Evolutionary conservation across 192 early-diverging fungal genomes (phyloP).

Genomic region (Gaertneriomyces semiglobifer): DNA sequence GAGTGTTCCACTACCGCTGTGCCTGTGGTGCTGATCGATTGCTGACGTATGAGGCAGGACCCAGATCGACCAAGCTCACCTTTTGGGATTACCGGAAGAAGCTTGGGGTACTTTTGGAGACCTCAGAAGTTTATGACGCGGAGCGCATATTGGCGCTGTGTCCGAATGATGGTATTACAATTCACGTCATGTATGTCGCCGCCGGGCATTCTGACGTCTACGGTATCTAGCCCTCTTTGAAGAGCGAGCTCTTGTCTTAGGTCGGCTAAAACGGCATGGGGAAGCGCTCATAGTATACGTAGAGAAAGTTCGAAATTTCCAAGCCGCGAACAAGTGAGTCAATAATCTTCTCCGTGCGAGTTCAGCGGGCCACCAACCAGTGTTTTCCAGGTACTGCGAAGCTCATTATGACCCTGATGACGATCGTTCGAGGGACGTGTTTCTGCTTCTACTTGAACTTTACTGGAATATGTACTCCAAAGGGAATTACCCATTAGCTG

Average conservation of each 20-base stretch:
- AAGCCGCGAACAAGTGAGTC: conserved; percentile 46
- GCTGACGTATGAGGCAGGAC: no score
- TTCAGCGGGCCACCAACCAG: background rate
- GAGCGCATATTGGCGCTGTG: conserved; percentile 70
- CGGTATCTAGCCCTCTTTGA: conserved; percentile 62
- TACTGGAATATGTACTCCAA: conserved; percentile 51
- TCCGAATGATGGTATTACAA: conserved; percentile 63
- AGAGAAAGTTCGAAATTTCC: conserved; percentile 69
- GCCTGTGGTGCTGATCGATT: no score
- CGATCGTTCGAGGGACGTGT: conserved; percentile 41
- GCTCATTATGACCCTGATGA: conserved; percentile 31
- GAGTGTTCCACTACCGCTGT: background rate
- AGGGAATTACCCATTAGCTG: conserved; percentile 45
- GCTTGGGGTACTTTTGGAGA: conserved; percentile 68
- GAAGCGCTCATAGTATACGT: conserved; percentile 82
- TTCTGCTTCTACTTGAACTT: conserved; percentile 59
- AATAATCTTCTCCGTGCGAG: background rate
- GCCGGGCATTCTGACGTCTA: background rate
- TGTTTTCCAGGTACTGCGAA: conserved; percentile 38
- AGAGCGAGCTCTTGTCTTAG: conserved; percentile 76
- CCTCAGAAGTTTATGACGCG: conserved; percentile 67
- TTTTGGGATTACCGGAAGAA: conserved; percentile 37
- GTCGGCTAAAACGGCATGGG: conserved; percentile 78
- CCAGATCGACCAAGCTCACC: background rate
- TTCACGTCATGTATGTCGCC: background rate